Base-by-base conservation (phyloP, 768 basidiomycete species). In the Royoungia palumana region DNA sequence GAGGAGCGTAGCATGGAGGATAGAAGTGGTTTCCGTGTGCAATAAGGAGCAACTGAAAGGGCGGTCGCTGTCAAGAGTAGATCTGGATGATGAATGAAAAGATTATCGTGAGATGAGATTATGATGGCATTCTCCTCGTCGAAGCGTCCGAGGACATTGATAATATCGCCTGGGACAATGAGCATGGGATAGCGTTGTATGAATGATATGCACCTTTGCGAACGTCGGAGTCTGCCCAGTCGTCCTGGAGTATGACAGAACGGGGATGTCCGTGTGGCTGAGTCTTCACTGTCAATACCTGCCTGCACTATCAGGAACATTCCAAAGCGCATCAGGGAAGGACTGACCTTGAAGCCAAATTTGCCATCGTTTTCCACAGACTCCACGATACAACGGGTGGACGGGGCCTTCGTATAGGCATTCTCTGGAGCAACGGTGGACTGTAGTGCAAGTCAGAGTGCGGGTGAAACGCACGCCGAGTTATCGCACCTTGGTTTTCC, bases 41-140 rank as follows among this genome's bases (percentile, higher is more conserved):
- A 99, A 57, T 85, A 82, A 1, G 88, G 75, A 0, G 93, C 83
- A 46, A 82, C 87, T 3, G 93, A 85, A 19, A 98, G 81, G 1
- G 89, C 80, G 0, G 95, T 96, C 21, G 93, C 87, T 2, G 96
- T 94, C 41, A 97, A 68, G 35, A 99, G 85, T 39, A 91, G 70
- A 68, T 99, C 95, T 6, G 95, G 95, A 60, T 98, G 93, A 41
- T 86, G 85, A 54, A 98, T 84, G 47, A 98, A 70, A 41, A 88
- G 71, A 55, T 92, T 85, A 10, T 77, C 62, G 45, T 75, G 75
- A 25, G 82, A 76, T 2, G 81, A 82, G 39, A 96, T 75, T 2
- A 70, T 65, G 25, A 91, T 85, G 36, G 64, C 60, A 8, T 61
- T 68, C n/a, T 73, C 54, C 16, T 71, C 44, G 36, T 64, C 54